Percentiles rank a stretch among this genome's conserved stretches.
These are phyloP conservation scores for Lodderomyces margitis DNA, from an alignment of 1,139 yeast genomes.

Conservation along the genomic window DNA sequence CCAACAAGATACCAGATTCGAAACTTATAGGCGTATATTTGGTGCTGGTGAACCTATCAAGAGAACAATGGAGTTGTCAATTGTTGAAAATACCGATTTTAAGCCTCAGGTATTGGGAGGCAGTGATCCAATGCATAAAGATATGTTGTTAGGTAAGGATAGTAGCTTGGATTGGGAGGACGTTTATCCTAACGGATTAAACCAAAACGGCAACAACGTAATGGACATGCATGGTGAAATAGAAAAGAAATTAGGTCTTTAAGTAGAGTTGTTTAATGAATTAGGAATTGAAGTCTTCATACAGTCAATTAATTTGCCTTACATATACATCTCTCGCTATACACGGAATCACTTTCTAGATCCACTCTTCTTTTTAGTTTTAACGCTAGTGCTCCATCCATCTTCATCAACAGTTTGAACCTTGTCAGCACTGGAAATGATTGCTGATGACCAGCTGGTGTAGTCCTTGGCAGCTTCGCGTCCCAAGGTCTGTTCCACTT, in stretches of 20 bases:
- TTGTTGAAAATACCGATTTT: conserved; percentile 72
- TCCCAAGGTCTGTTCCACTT: conserved; percentile 60
- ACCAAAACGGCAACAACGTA: conserved; percentile 35
- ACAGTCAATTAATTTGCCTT: not conserved
- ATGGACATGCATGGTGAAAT: conserved; percentile 68
- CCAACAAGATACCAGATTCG: conserved; percentile 68
- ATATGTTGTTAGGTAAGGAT: conserved; percentile 77
- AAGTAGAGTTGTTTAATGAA: conserved; percentile 13
- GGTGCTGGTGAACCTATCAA: conserved; percentile 95
- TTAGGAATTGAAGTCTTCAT: not conserved
- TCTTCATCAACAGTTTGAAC: conserved; percentile 58
- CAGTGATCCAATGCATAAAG: conserved; percentile 63
- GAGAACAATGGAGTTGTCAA: conserved; percentile 79
- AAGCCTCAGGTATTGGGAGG: conserved; percentile 65
- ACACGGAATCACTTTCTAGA: conserved; percentile 1
- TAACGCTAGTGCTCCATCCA: conserved; percentile 63
- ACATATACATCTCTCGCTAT: not conserved
- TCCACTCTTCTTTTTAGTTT: conserved; percentile 52
- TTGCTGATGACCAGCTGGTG: conserved; percentile 66
- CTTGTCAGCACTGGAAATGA: conserved; percentile 47
- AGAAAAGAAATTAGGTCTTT: conserved; percentile 64
- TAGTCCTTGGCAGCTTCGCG: conserved; percentile 40
- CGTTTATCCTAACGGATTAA: conserved; percentile 58
- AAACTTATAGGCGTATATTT: conserved; percentile 75
- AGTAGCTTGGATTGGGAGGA: conserved; percentile 90